These are phyloP conservation scores for Penicillium sp. DNA, from an alignment of 2,329 filamentous ascomycete species.

Conservation along the genomic window DNA sequence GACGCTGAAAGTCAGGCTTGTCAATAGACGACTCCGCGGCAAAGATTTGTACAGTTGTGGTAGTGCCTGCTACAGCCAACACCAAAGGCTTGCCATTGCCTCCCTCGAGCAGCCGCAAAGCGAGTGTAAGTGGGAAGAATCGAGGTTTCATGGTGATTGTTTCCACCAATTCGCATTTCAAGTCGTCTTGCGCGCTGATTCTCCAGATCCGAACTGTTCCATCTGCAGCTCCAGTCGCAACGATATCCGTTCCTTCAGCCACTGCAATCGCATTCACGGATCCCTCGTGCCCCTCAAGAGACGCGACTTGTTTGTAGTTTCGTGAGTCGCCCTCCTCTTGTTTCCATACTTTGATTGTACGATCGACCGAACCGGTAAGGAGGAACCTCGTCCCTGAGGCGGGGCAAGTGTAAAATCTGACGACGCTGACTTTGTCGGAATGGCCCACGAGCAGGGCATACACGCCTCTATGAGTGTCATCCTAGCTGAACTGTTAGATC, in stretches of 20 bases:
- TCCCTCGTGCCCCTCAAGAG: slow-evolving; percentile 68
- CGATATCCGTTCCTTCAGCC: slow-evolving; percentile 49
- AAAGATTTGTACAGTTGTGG: slow-evolving; percentile 78
- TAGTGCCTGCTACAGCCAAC: slow-evolving; percentile 85
- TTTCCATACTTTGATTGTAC: slow-evolving; percentile 68
- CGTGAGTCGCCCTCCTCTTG: slow-evolving; percentile 27
- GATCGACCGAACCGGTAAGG: slow-evolving; percentile 81
- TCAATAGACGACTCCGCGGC: slow-evolving; percentile 55
- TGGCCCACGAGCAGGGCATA: slow-evolving; percentile 73
- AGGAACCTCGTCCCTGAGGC: slow-evolving; percentile 60
- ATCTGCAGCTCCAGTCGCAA: slow-evolving; percentile 67
- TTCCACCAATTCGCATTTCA: slow-evolving; percentile 60
- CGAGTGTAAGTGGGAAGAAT: slow-evolving; percentile 79
- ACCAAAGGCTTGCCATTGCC: slow-evolving; percentile 57
- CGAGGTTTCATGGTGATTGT: slow-evolving; percentile 73
- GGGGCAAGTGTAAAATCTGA: slow-evolving; percentile 71
- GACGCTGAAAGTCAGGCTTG: slow-evolving; percentile 64
- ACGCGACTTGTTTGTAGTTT: slow-evolving; percentile 52
- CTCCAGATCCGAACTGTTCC: slow-evolving; percentile 69
- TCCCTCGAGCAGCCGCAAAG: slow-evolving; percentile 64
- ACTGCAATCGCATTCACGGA: slow-evolving; percentile 69
- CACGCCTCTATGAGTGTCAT: slow-evolving; percentile 60
- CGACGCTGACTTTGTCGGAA: slow-evolving; percentile 76
- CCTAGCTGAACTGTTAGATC: slow-evolving; percentile 38
- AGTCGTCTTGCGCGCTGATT: slow-evolving; percentile 49